Base-by-base conservation (phyloP, 2,329 filamentous ascomycete genomes). In the Hypoxylon sp. region DNA sequence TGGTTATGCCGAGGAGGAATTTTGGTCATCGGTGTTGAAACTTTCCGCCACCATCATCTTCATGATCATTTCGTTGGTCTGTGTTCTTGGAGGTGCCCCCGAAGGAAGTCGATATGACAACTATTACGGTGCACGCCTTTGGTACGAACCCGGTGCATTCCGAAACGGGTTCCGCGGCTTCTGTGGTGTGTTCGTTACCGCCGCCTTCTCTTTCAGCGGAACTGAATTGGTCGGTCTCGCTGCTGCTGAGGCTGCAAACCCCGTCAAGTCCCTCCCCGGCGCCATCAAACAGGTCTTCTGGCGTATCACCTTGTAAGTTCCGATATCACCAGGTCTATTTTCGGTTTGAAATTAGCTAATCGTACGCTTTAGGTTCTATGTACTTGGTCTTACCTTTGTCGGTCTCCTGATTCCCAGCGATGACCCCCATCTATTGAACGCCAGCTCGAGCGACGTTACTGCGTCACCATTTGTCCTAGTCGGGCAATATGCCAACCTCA, bases 231-330 rank as follows among this genome's bases (percentile, higher is more conserved):
- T 90, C n/a, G 88, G 87, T 61, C 78, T 91, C 2, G 86, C 87
- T 2, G 87, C 87, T 1, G 87, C 87, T 5, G 88, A 91, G 69
- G 83, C 87, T 0, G 71, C 74, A 7, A 89, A 90, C 64, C 88
- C 88, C 0, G 79, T 83, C 48, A 86, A 89, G 65, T 82, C 87
- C 0, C 79, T 96, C 1, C 91, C 91, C 0, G 86, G 84, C 1
- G 91, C 91, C 4, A 86, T 93, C 63, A 95, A 94, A 74, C 91
- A 95, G 67, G 89, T 82, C 21, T 82, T 82, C 51, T 82, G 79
- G 78, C 77, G 79, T 59, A 81, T 82, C 52, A 79, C 76, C 0
- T 65, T 81, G 55, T 69, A 55, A 61, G 66, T 57, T 13, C n/a
- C 16, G 16, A 3, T 11, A 7, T 20, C 15, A 3, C 3, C 15